Base-by-base conservation (phyloP, 2,329 filamentous ascomycete genomes). In the Pseudogymnoascus sp. region DNA sequence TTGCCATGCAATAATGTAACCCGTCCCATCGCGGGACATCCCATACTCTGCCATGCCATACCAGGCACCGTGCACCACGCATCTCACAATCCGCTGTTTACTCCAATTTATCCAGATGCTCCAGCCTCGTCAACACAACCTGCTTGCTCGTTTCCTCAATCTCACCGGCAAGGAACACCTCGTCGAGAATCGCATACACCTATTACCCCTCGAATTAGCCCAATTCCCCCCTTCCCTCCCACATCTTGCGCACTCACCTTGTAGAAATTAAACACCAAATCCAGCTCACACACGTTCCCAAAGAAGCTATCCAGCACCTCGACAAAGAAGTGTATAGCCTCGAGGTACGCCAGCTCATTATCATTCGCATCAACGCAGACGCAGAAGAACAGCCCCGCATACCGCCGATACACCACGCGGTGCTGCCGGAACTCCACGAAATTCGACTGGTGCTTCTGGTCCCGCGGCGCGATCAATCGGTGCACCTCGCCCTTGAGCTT, bases 371-470 rank as follows among this genome's bases (percentile, higher is more conserved):
- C 95, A 74, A 99, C 95, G 77, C 95, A 97, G 62, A 93, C 96
- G 81, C 95, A 99, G 82, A 99, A 99, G 85, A 99, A 99, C 64
- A 99, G 86, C 0, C 95, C 95, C 0, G 95, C 95, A 78, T 99
- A 99, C 67, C 95, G 90, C 50, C 96, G 89, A 80, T 99, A 99
- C 62, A 99, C 91, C 71, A 99, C 90, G 80, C 97, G 97, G 75
- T 93, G 92, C 78, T 92, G 90, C 69, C 91, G 89, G 80, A 89
- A 88, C 79, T 99, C 95, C 82, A 99, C 95, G 73, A 99, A 99
- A 80, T 99, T 99, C 79, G 92, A 96, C 77, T 99, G 95, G 82
- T 99, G 96, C 76, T 99, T 99, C 75, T 99, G 95, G 78, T 99
- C 95, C 74, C 95, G 90, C 6, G 95, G 95, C 0, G 95, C 95